Conservation (phyloP, 2,329 filamentous ascomycete species). For the Aspergillus bombycis region DNA sequence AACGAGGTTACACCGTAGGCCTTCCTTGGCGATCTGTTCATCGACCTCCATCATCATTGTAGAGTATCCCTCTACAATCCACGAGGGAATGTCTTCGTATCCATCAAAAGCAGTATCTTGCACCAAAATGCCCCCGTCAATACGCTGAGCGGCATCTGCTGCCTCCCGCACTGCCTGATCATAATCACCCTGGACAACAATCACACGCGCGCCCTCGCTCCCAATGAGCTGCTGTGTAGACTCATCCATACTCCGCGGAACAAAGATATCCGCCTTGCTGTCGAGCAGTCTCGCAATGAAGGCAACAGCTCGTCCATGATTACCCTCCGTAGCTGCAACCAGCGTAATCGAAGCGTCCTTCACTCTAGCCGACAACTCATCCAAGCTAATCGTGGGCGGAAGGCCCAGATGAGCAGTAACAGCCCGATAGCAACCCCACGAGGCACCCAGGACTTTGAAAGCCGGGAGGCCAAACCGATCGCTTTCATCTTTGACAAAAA, state of each 20-base stretch:
- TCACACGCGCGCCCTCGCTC: conserved; percentile 65
- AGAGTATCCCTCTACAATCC: conserved; percentile 77
- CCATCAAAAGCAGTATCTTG: conserved; percentile 70
- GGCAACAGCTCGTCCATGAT: conserved; percentile 74
- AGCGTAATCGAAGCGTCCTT: conserved; percentile 45
- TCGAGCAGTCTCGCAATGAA: conserved; percentile 66
- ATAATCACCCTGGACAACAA: conserved; percentile 62
- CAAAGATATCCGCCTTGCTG: conserved; percentile 62
- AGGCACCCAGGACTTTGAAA: conserved; percentile 81
- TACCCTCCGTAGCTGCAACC: conserved; percentile 73
- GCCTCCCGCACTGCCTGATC: conserved; percentile 63
- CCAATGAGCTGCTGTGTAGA: conserved; percentile 59
- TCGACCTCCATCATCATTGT: conserved; percentile 74
- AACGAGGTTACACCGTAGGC: conserved; percentile 51
- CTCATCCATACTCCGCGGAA: conserved; percentile 62
- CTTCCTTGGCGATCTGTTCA: conserved; percentile 55
- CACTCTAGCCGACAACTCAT: conserved; percentile 45
- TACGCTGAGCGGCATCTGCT: conserved; percentile 40
- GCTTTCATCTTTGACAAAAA: conserved; percentile 74
- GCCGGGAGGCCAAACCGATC: conserved; percentile 69
- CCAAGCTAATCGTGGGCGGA: conserved; percentile 46
- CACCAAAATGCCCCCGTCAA: conserved; percentile 58
- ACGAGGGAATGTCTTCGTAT: conserved; percentile 69
- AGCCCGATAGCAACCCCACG: conserved; percentile 69
- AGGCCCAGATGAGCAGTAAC: conserved; percentile 52